phyloP scores from a whole-genome alignment of 352 stramenopile genomes.

The Blastocystis sp. region DNA sequence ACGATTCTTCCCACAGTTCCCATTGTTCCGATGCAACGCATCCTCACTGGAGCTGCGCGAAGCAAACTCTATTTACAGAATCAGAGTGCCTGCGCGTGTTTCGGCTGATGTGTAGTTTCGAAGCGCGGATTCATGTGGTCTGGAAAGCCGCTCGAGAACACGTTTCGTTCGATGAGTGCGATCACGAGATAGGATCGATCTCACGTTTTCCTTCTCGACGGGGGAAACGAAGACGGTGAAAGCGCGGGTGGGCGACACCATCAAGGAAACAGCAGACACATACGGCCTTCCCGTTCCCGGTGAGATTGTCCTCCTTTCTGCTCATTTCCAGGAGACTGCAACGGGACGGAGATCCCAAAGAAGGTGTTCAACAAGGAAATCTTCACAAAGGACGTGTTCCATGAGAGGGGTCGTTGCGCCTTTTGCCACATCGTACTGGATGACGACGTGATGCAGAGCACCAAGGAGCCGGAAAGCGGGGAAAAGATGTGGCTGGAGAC shows the following conservation, averaged over 20 bases:
- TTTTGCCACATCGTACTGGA: conserved; percentile 54
- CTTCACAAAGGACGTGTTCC: conserved; percentile 21
- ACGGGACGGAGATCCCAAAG: conserved; percentile 24
- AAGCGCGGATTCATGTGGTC: conserved; percentile 5
- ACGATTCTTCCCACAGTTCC: no score
- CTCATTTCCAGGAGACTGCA: conserved; percentile 25
- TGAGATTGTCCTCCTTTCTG: background rate
- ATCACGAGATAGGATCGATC: conserved; percentile 19
- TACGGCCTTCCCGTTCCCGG: conserved; percentile 48
- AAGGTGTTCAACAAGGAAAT: conserved; percentile 58
- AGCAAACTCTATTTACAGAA: no score
- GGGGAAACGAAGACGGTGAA: conserved; percentile 24
- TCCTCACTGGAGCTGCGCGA: no score
- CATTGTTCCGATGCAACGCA: no score
- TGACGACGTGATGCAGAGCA: background rate
- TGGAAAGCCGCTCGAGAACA: background rate
- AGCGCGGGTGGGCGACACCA: conserved; percentile 27
- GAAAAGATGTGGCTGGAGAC: conserved; percentile 64
- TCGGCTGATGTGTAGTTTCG: background rate
- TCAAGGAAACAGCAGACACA: conserved; percentile 55
- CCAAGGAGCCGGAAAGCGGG: conserved; percentile 1
- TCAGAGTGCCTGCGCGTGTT: no score
- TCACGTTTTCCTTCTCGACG: conserved; percentile 43
- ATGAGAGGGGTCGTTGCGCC: conserved; percentile 3
- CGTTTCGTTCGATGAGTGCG: background rate